These are phyloP conservation scores for Circinella minor DNA, from an alignment of 371 early-diverging fungal species.

Conservation along the genomic window DNA sequence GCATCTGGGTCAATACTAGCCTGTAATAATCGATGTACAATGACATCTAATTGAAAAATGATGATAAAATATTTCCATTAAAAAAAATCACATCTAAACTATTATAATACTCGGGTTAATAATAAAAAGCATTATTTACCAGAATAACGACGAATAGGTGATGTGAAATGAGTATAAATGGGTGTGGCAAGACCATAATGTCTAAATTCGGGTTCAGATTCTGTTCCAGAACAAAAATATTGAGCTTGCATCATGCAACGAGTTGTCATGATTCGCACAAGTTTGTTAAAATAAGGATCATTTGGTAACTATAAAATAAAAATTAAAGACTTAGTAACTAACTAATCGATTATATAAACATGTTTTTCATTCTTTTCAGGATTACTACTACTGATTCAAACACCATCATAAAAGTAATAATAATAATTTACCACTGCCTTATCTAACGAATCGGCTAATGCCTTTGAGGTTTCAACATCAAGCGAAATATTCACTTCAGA, in stretches of 20 bases:
- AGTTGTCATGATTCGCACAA: constrained; percentile 91
- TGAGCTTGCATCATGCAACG: constrained; percentile 94
- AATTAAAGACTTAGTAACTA: background rate
- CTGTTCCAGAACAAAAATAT: constrained; percentile 87
- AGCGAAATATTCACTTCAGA: constrained; percentile 55
- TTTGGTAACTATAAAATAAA: constrained; percentile 48
- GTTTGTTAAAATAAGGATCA: constrained; percentile 89
- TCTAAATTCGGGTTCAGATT: constrained; percentile 76
- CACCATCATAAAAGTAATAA: background rate
- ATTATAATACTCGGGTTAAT: background rate
- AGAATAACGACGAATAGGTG: constrained; percentile 95
- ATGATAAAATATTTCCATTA: background rate
- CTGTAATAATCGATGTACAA: constrained; percentile 91
- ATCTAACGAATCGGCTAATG: constrained; percentile 87
- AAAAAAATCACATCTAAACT: background rate
- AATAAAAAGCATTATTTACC: constrained; percentile 41
- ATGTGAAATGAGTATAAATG: constrained; percentile 95
- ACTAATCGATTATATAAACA: background rate
- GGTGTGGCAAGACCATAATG: constrained; percentile 89
- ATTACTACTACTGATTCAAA: no score
- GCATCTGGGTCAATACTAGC: constrained; percentile 75
- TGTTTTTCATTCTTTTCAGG: background rate
- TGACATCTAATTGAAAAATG: constrained; percentile 69
- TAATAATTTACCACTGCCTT: constrained; percentile 56
- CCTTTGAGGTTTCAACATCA: constrained; percentile 63